These are phyloP conservation scores for Conticribra guillardii DNA, from an alignment of 108 stramenopile genomes.

Conservation along the genomic window DNA sequence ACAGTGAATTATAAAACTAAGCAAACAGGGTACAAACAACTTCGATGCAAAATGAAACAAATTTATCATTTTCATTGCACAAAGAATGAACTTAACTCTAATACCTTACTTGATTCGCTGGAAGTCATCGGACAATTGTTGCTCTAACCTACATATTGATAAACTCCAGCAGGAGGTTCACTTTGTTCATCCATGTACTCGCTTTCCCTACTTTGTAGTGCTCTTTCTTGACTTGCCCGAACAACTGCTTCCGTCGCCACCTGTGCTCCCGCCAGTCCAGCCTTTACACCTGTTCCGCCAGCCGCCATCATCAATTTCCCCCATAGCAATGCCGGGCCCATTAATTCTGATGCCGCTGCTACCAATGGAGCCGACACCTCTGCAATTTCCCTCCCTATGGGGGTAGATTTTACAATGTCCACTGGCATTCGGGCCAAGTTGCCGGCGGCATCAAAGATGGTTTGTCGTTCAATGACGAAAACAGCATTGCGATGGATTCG, in stretches of 20 bases:
- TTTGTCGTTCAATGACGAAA: conserved; percentile 88
- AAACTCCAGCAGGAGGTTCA: conserved; percentile 16
- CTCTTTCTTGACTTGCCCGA: conserved; percentile 36
- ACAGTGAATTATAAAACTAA: too few relatives aligned
- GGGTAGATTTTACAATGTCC: conserved; percentile 72
- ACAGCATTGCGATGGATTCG: conserved; percentile 82
- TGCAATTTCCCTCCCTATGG: conserved; percentile 58
- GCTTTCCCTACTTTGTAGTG: conserved; percentile 24
- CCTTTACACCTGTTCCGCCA: conserved; percentile 66
- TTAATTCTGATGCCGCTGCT: conserved; percentile 57
- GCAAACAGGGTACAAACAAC: too few relatives aligned
- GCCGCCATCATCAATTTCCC: conserved; percentile 68
- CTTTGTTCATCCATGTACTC: conserved; percentile 4
- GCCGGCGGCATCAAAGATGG: conserved; percentile 66
- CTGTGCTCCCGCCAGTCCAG: conserved; percentile 63
- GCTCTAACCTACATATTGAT: conserved; percentile 8
- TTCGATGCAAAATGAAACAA: too few relatives aligned
- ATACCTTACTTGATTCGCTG: too few relatives aligned
- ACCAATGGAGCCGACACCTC: conserved; percentile 65
- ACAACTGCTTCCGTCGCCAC: conserved; percentile 70
- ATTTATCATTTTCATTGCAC: too few relatives aligned
- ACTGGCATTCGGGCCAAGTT: conserved; percentile 73
- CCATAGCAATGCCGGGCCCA: conserved; percentile 73
- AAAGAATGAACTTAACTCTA: too few relatives aligned
- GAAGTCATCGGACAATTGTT: too few relatives aligned